Base-by-base conservation (phyloP, 2,329 filamentous ascomycete species). In the Incumbomyces lentus region DNA sequence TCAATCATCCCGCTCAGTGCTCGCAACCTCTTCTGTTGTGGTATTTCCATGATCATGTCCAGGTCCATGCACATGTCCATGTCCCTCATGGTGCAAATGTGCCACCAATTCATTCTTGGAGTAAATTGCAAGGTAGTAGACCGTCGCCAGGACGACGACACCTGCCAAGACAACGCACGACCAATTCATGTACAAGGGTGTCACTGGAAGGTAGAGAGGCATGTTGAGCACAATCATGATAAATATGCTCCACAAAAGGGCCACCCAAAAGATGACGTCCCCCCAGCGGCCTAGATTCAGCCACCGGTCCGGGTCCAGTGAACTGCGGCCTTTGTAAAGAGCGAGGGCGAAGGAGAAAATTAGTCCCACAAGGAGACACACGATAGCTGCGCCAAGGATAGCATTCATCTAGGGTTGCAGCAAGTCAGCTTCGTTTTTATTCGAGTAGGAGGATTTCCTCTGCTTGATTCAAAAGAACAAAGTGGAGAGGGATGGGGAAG, bases 121-220 rank as follows among this genome's bases (percentile, higher is more conserved):
- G 31, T 10, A 33, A n/a, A 33, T 33, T 10, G 31, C 31, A 33
- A 33, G n/a, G 10, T n/a, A 33, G n/a, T 33, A 33, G 31, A 33
- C n/a, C 10, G 31, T 33, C n/a, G 31, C 31, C 10, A 33, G 10
- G 10, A 33, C 31, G n/a, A 33, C 31, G 16, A 72, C 60, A 5
- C 61, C 61, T n/a, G 64, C 62, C 46, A 69, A 74, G 53, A 73
- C 69, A 1, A 63, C 46, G n/a, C 32, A 45, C 11, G 37, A 43
- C 65, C 65, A 69, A 49, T 69, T 69, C 64, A 70, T 68, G 6
- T 58, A 55, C n/a, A 41, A 40, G 8, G 58, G 52, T 11, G 50
- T 52, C 29, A 60, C 59, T 1, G 55, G 55, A 33, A 33, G 31
- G n/a, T 33, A 33, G 10, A 49, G 31, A n/a, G 31, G 31, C 31